Conservation (phyloP, 1,284 basidiomycete genomes). For the Athelia sp. region DNA sequence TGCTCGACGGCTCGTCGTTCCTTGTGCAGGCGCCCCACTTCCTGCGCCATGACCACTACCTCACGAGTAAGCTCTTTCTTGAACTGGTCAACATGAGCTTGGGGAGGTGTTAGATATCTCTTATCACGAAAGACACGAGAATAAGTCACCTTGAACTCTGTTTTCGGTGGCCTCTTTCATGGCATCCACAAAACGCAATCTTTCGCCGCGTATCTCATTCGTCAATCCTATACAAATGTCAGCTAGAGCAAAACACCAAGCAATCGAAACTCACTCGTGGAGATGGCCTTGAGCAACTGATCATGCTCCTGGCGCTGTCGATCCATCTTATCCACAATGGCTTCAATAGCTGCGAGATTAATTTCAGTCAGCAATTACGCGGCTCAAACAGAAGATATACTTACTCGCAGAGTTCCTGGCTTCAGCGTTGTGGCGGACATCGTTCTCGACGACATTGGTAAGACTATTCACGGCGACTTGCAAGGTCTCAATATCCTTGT, state of each 20-base stretch:
- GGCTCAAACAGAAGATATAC: background rate
- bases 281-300: constrained; percentile 55
- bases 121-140: background rate
- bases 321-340: constrained; percentile 56
- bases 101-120: constrained; percentile 6
- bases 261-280: constrained; percentile 42
- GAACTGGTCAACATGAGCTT: constrained; percentile 81
- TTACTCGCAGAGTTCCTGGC: constrained; percentile 30
- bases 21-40: constrained; percentile 67
- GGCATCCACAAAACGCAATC: constrained; percentile 81
- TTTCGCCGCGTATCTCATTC: constrained; percentile 78
- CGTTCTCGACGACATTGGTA: constrained; percentile 35
- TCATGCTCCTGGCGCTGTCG: constrained; percentile 70
- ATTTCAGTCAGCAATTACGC: background rate
- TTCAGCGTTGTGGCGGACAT: constrained; percentile 29
- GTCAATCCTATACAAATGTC: constrained; percentile 56
- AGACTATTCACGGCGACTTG: constrained; percentile 44
- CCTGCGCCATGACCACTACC: constrained; percentile 68
- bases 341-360: constrained; percentile 41
- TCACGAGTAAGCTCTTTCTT: constrained; percentile 75
- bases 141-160: constrained; percentile 67
- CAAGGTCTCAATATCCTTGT: constrained; percentile 35
- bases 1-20: constrained; percentile 72
- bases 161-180: constrained; percentile 88
- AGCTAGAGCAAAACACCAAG: constrained; percentile 1